These are phyloP conservation scores for Coprinopsis strossmayeri DNA, from an alignment of 768 basidiomycete genomes.

Conservation along the genomic window DNA sequence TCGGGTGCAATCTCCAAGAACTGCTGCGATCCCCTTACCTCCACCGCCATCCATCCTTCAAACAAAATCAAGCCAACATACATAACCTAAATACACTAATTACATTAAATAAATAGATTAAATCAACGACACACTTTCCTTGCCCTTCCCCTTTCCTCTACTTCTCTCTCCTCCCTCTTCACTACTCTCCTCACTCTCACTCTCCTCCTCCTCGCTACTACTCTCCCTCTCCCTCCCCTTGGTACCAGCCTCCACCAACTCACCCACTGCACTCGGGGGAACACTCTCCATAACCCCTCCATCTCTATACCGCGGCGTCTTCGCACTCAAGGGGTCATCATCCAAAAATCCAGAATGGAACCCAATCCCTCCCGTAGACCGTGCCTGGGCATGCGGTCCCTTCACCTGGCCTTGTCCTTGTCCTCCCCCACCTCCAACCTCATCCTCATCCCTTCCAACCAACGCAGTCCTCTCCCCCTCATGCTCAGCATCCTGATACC, in stretches of 20 bases:
- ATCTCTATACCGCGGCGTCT: slow-evolving; percentile 39
- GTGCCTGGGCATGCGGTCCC: slow-evolving; percentile 17
- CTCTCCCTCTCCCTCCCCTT: not conserved
- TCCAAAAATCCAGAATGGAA: slow-evolving; percentile 82
- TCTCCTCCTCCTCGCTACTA: not conserved
- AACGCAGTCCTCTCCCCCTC: slow-evolving; percentile 60
- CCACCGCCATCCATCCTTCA: no score
- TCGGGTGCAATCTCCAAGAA: no score
- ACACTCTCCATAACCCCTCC: slow-evolving; percentile 11
- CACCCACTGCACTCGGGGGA: not conserved
- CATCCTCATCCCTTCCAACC: slow-evolving; percentile 14
- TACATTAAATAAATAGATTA: no score
- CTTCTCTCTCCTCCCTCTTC: not conserved
- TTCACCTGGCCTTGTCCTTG: slow-evolving; percentile 43
- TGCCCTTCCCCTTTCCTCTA: not conserved
- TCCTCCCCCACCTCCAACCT: slow-evolving; percentile 28
- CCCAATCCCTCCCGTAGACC: slow-evolving; percentile 34
- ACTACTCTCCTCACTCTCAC: slow-evolving; percentile 5
- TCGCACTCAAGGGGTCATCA: slow-evolving; percentile 45
- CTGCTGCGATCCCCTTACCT: no score
- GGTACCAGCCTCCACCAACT: not conserved
- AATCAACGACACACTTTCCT: not conserved
- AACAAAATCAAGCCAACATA: no score
- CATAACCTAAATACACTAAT: no score
- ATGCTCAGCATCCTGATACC: slow-evolving; percentile 69